phyloP scores from a whole-genome alignment of 345 rosid genomes.

The Sisymbrium irio region DNA sequence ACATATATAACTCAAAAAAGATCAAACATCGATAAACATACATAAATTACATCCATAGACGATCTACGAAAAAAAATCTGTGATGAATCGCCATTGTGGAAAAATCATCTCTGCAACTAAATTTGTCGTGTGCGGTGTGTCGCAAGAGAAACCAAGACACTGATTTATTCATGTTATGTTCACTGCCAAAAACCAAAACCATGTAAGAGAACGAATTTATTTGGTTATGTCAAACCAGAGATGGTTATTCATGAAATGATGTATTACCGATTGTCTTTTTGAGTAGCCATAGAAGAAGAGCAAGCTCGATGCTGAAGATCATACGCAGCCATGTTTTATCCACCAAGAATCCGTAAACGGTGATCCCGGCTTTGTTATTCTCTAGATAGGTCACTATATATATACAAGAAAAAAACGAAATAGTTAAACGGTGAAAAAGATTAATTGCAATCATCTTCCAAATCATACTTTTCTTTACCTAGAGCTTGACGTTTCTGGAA shows the following conservation, averaged over 20 bases:
- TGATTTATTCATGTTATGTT: constrained; percentile 32
- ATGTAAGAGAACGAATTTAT: not conserved
- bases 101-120: not conserved
- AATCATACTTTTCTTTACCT: constrained; percentile 42
- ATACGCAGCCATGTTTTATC: constrained; percentile 82
- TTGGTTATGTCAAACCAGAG: not conserved
- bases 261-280: constrained; percentile 65
- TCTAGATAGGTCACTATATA: constrained; percentile 72
- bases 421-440: not conserved
- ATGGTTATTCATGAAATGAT: not conserved
- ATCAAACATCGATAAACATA: not conserved
- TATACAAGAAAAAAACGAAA: not conserved
- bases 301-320: constrained; percentile 72
- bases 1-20: not conserved
- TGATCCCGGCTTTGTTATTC: constrained; percentile 80
- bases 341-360: constrained; percentile 75
- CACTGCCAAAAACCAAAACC: constrained; percentile 31
- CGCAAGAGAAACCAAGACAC: constrained; percentile 10
- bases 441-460: not conserved
- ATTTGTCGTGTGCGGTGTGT: not conserved
- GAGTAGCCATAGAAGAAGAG: constrained; percentile 84
- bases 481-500: constrained; percentile 83
- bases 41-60: not conserved
- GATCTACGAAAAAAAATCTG: not conserved
- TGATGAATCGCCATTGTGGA: not conserved